Conservation (phyloP, 768 basidiomycete species). For the Calocera cornea region DNA sequence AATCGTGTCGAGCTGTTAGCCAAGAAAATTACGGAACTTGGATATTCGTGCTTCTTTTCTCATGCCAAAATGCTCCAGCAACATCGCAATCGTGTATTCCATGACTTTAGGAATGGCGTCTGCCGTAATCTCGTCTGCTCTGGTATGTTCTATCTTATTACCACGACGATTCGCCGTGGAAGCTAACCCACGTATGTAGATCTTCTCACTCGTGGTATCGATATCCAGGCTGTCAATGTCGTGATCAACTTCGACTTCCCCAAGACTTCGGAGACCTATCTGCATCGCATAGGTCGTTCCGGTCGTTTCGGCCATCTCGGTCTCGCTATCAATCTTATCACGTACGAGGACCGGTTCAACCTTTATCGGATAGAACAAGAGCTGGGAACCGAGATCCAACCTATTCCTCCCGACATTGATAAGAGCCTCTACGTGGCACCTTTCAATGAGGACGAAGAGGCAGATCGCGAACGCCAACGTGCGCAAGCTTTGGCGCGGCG, state of each 20-base stretch:
- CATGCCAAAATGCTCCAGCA: constrained; percentile 99
- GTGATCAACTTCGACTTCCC: constrained; percentile 99
- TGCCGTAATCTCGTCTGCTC: constrained; percentile 96
- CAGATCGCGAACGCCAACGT: not conserved
- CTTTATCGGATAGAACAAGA: constrained; percentile 97
- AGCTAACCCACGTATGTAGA: constrained; percentile 37
- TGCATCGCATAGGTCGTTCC: constrained; percentile 95
- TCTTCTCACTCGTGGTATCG: constrained; percentile 95
- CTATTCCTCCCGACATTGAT: constrained; percentile 86
- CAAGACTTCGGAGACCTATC: constrained; percentile 96
- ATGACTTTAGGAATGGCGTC: constrained; percentile 97
- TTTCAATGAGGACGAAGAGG: constrained; percentile 18
- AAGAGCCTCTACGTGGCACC: constrained; percentile 88
- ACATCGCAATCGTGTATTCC: constrained; percentile 98
- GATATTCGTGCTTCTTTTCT: constrained; percentile 99
- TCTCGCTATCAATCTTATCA: constrained; percentile 93
- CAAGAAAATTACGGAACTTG: constrained; percentile 98
- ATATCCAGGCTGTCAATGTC: constrained; percentile 99
- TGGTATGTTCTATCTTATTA: constrained; percentile 18
- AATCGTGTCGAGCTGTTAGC: constrained; percentile 98
- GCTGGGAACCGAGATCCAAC: constrained; percentile 92
- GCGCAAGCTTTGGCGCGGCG: not conserved
- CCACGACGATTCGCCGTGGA: not conserved
- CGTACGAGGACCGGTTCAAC: constrained; percentile 95
- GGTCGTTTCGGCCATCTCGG: constrained; percentile 96